Percentiles rank a stretch among this genome's conserved stretches.
Evolutionary conservation across 1,284 basidiomycete genomes (phyloP).

Genomic region (Ustilago crameri): DNA sequence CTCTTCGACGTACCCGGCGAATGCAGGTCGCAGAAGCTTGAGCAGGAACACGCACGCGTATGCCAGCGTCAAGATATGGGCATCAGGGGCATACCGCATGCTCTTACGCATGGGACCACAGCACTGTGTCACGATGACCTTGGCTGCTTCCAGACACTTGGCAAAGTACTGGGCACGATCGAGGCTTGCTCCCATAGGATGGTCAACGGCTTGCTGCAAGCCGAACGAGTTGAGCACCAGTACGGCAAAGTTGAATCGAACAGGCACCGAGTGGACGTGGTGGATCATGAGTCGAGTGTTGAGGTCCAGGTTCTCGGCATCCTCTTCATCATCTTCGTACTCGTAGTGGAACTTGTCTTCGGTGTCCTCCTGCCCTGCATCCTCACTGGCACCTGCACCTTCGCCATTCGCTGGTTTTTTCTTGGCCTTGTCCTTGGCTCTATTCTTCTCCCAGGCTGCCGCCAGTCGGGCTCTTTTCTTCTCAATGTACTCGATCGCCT

Average conservation of each 20-base stretch:
- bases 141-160: conserved; percentile 63
- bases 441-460: conserved; percentile 19
- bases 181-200: conserved; percentile 56
- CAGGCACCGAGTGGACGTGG: conserved; percentile 53
- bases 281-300: conserved; percentile 60
- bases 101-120: conserved; percentile 66
- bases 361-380: conserved; percentile 1
- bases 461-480: conserved; percentile 19
- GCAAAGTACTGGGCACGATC: conserved; percentile 66
- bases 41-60: conserved; percentile 78
- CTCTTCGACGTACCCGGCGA: conserved; percentile 77
- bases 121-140: conserved; percentile 59
- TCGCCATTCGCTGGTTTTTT: conserved; percentile 13
- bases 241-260: conserved; percentile 64
- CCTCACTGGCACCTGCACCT: conserved; percentile 10
- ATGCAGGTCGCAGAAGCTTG: conserved; percentile 81
- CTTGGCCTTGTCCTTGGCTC: conserved; percentile 21
- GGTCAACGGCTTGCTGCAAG: conserved; percentile 88
- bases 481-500: conserved; percentile 30
- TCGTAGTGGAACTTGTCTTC: conserved; percentile 14
- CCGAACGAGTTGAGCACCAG: conserved; percentile 86
- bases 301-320: conserved; percentile 57
- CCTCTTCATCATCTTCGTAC: conserved; percentile 50
- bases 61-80: conserved; percentile 88
- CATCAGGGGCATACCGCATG: conserved; percentile 87